A percentile compares a stretch with the other conserved stretches of the same genome.
These are phyloP conservation scores for Calonectria pauciramosa DNA, from an alignment of 2,329 filamentous ascomycete species.

Conservation along the genomic window DNA sequence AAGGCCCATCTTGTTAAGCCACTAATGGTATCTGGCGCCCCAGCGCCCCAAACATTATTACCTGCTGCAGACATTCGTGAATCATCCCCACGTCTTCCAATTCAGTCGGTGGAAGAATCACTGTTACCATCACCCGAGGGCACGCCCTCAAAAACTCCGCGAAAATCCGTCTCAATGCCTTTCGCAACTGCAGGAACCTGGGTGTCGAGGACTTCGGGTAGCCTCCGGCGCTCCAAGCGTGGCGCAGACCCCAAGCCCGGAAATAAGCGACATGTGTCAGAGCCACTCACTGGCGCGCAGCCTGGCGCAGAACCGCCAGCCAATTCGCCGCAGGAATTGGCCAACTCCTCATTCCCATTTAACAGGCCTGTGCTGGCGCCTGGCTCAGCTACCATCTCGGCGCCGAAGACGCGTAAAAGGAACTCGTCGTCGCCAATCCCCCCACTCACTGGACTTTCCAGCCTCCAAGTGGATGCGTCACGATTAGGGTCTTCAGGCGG, in stretches of 20 bases:
- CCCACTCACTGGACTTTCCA: constrained; percentile 66
- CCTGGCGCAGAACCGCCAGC: constrained; percentile 45
- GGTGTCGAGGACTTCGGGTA: constrained; percentile 68
- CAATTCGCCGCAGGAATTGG: constrained; percentile 43
- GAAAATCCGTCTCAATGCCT: constrained; percentile 71
- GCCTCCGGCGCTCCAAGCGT: constrained; percentile 69
- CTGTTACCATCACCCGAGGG: constrained; percentile 49
- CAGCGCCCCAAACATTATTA: constrained; percentile 38
- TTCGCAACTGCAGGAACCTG: constrained; percentile 69
- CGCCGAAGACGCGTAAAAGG: constrained; percentile 53
- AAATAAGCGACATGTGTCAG: constrained; percentile 67
- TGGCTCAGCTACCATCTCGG: constrained; percentile 43
- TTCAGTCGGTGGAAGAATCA: constrained; percentile 28
- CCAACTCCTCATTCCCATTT: constrained; percentile 41
- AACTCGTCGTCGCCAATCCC: constrained; percentile 70
- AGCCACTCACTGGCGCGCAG: constrained; percentile 57
- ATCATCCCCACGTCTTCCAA: constrained; percentile 29
- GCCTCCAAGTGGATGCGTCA: constrained; percentile 67
- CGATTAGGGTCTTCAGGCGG: constrained; percentile 59
- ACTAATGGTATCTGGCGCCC: constrained; percentile 50
- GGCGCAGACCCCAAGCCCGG: constrained; percentile 57
- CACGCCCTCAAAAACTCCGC: constrained; percentile 60
- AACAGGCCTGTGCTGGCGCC: constrained; percentile 41
- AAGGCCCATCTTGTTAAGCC: constrained; percentile 54
- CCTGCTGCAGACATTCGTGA: constrained; percentile 43